Evolutionary conservation across 805 yeast species (phyloP).

Genomic region (Ogataea angusta): DNA sequence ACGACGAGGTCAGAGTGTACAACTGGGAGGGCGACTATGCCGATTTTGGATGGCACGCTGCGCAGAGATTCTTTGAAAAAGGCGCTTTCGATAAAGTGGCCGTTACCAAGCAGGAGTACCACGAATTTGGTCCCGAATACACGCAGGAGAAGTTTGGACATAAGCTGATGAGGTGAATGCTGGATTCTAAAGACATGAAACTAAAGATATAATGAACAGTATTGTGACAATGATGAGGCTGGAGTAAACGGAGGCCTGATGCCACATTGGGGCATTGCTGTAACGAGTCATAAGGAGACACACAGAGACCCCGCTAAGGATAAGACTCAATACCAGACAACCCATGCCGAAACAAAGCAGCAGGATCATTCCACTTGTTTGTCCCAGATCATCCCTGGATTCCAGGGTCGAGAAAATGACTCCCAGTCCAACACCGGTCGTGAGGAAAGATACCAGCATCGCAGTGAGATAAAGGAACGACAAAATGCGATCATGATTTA

Average conservation of each 20-base stretch:
- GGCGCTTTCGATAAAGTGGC: constrained; percentile 48
- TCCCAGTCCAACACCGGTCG: constrained; percentile 44
- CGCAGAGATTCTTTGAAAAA: constrained; percentile 43
- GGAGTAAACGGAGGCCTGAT: constrained; percentile 41
- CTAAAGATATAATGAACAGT: constrained; percentile 41
- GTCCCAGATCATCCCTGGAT: constrained; percentile 7
- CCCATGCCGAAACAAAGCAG: constrained; percentile 35
- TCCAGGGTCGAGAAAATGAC: constrained; percentile 32
- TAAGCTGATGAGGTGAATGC: constrained; percentile 14
- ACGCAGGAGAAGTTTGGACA: constrained; percentile 33
- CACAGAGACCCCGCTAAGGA: constrained; percentile 41
- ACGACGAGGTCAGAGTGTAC: constrained; percentile 58
- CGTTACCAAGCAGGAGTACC: constrained; percentile 75
- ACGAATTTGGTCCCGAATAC: constrained; percentile 70
- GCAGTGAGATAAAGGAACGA: constrained; percentile 42
- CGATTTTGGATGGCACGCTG: constrained; percentile 50
- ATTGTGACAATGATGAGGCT: constrained; percentile 38
- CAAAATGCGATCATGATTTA: constrained; percentile 42
- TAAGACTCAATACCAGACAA: constrained; percentile 41
- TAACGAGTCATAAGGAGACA: constrained; percentile 43
- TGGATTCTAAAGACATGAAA: constrained; percentile 17
- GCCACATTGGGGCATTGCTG: constrained; percentile 37
- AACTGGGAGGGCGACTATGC: constrained; percentile 39
- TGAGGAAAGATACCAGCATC: constrained; percentile 37
- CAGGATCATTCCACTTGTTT: constrained; percentile 21